Evolutionary conservation across 1,284 basidiomycete genomes (phyloP), one percentile per base, ranked within the genome.

Genomic region (Coniferiporia weirii): DNA sequence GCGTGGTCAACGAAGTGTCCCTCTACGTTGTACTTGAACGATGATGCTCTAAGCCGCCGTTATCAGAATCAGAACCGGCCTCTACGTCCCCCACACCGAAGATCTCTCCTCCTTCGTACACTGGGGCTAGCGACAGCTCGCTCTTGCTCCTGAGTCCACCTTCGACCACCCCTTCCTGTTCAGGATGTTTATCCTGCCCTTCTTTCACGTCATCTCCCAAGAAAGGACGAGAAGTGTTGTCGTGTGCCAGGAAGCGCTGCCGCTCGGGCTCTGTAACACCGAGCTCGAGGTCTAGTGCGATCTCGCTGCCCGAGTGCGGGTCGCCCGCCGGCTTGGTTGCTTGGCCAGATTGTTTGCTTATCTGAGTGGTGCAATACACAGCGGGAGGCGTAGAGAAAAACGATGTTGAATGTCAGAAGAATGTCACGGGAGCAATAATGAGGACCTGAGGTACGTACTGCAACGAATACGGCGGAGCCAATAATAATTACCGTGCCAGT

Each of bases 401-500:
- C 4, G 9, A 35, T 10, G 22, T 4, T 17, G 19, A 13, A 48
- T 48, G 0, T 38, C 1, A 38, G 10, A 9, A 48, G 38, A 35
- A n/a, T 22, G 27, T 5, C 13, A 5, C 27, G 5, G 5, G 27
- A 22, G 15, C 3, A 19, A 45, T 34, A 32, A n/a, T 45, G 35
- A 54, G 22, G 0, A 5, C 3, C 27, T 38, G 32, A 38, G 3
- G 9, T 3, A 57, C 60, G 32, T 38, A 86, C 83, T 7, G 78
- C 83, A 53, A 85, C 78, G 64, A 82, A 87, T 8, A 83, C 67
- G 6, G 85, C 85, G n/a, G 79, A 79, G 1, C 75, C 66, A 40
- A 86, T 69, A 60, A 87, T 87, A 56, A 86, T 77, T 13, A 76
- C 46, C 0, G 81, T 83, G 2, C 85, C 85, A 5, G 80, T 64